Conservation (phyloP, 148 eudicot species). For the Rhododendron kiyosumense region DNA sequence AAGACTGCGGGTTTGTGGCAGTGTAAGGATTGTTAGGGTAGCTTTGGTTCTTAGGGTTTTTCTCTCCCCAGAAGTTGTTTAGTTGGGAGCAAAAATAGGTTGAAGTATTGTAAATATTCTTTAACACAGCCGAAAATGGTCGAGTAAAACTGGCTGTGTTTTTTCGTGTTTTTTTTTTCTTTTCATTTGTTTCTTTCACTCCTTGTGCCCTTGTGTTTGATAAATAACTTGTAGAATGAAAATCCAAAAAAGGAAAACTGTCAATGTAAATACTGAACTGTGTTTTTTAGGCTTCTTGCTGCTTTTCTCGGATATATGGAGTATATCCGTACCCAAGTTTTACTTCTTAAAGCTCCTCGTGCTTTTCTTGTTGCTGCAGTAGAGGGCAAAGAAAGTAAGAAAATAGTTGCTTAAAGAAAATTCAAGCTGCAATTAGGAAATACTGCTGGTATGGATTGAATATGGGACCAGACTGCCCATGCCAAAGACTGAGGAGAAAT, state of each 20-base stretch:
- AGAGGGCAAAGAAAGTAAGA: neutral
- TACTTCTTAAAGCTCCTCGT: neutral
- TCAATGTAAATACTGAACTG: constrained; percentile 9
- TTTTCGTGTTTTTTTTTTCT: constrained; percentile 5
- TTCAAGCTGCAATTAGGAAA: neutral
- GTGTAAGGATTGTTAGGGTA: constrained; percentile 24
- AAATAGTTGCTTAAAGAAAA: neutral
- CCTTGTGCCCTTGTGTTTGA: constrained; percentile 29
- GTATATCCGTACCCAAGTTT: neutral
- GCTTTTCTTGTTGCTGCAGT: neutral
- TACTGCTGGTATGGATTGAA: neutral
- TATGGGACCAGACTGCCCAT: neutral
- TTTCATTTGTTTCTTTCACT: constrained; percentile 1
- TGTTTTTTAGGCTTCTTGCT: neutral
- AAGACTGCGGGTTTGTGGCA: constrained; percentile 28
- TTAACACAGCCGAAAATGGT: constrained; percentile 27
- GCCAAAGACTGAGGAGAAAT: neutral
- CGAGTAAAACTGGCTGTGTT: constrained; percentile 4
- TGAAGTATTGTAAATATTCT: constrained; percentile 64
- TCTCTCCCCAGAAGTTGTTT: constrained; percentile 19
- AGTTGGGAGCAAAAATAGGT: constrained; percentile 21
- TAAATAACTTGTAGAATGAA: constrained; percentile 34
- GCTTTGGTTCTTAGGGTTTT: constrained; percentile 8
- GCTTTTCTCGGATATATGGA: too few species aligned
- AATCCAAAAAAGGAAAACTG: constrained; percentile 3